Base-by-base conservation (phyloP, 257 asterid species). In the Salvia hispanica region DNA sequence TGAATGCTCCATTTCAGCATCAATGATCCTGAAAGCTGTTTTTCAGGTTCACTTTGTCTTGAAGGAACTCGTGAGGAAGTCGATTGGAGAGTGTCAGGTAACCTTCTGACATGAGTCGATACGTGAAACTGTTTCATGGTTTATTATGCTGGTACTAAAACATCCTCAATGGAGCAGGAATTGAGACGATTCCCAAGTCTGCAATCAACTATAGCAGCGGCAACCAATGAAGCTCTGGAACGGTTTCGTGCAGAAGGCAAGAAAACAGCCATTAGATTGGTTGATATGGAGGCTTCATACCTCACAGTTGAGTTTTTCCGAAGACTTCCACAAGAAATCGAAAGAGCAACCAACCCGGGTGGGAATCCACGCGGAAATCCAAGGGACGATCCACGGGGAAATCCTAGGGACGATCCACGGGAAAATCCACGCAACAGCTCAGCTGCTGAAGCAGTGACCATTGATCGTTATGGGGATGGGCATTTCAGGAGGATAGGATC, bases 401-500 rank as follows among this genome's bases (percentile, higher is more conserved):
- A 67, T 14, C 69, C 64, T n/a, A 52, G 52, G 52, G 71, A 25
- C 13, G 56, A 69, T 31, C 60, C 57, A 7, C 14, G 73, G 25
- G 75, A 71, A 10, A 75, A 67, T 14, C 69, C 64, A n/a, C 59
- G 81, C 58, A 82, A 75, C 50, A 77, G 70, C 69, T 33, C 89
- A 65, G 75, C 81, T 37, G 73, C 85, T 40, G 82, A 88, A 37
- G 46, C 81, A 36, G 66, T 25, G 31, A 25, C 73, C 53, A 14
- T 84, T 33, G 98, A 91, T 75, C 88, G 87, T 13, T 77, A 75
- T 45, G 82, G 79, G 7, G 98, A 91, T 57, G 94, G 78, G 62
- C 96, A 91, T 79, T 91, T 84, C 80, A 82, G 98, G 84, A 80
- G 94, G 83, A 91, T 91, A 63, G 98, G 89, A 18, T 91, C 92